These are phyloP conservation scores for Pyropia yezoensis DNA, from an alignment of 23 red algal genomes.

Conservation along the genomic window DNA sequence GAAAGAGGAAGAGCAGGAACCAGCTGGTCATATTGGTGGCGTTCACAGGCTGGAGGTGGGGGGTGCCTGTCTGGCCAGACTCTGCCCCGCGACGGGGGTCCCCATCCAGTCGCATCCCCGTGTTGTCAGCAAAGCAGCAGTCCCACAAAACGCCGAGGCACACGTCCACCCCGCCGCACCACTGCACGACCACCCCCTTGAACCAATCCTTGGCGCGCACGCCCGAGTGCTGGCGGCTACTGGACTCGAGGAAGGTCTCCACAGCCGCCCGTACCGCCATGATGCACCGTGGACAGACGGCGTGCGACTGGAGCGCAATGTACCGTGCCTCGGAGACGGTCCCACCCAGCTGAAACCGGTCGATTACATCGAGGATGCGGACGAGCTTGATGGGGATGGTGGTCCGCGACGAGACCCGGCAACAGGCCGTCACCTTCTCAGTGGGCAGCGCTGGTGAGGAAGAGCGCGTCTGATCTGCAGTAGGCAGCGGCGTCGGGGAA, in stretches of 20 bases:
- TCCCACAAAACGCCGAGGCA: slow-evolving; percentile 16
- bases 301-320: neutral
- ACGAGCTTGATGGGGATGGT: neutral
- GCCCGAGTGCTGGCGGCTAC: slow-evolving; percentile 11
- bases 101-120: neutral
- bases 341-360: slow-evolving; percentile 27
- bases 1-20: too few species aligned
- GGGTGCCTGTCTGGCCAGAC: neutral
- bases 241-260: slow-evolving; percentile 27
- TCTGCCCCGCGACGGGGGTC: neutral
- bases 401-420: too few species aligned
- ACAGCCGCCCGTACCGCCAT: slow-evolving; percentile 20
- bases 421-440: too few species aligned
- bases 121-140: slow-evolving; percentile 20
- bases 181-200: slow-evolving; percentile 16
- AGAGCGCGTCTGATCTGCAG: too few species aligned
- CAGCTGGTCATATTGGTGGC: neutral
- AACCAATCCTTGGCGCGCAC: slow-evolving; percentile 22
- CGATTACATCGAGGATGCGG: slow-evolving; percentile 10
- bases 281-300: slow-evolving; percentile 12
- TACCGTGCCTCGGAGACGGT: slow-evolving; percentile 14
- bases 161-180: slow-evolving; percentile 13
- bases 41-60: slow-evolving; percentile 4
- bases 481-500: too few species aligned
- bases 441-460: too few species aligned